Evolutionary conservation across 1,284 basidiomycete genomes (phyloP), one percentile per base, ranked within the genome.

Genomic region (Fomitopsis pinicola): DNA sequence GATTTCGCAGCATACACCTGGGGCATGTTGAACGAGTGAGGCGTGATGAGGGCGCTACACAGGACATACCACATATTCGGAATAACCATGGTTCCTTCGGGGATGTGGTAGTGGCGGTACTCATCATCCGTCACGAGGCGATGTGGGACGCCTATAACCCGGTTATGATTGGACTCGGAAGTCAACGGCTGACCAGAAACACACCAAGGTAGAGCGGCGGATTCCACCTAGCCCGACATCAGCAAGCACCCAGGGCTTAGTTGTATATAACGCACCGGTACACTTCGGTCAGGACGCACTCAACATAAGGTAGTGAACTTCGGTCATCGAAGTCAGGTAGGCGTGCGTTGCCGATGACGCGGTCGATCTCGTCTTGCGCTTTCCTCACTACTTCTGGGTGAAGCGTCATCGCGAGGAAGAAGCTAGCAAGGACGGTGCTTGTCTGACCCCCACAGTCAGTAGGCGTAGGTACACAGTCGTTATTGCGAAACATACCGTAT

Each of bases 101-200:
- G 80, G 56, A 84, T 77, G 62, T 74, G 71, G 68, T 77, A 82
- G 28, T 77, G 79, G 54, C 75, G 73, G 66, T 84, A 84, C 19
- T 75, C 71, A 67, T 84, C 82, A 58, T 82, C 80, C 63, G 80
- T 74, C 71, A 78, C 78, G 30, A 78, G 64, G 52, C 77, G 75
- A 72, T 84, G 82, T 15, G 82, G 82, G 60, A 84, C 64, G 17
- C 78, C 81, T 67, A 55, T 9, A 5, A 30, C 12, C n/a, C 4
- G 8, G 14, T 54, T 6, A 36, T 46, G 44, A 19, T 12, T 14
- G 14, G 15, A 3, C 10, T 22, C 36, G 12, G 26, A 42, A 9
- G 9, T 55, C 2, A 36, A 15, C 33, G 9, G 35, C 17, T 22
- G n/a, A 28, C 2, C 10, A 8, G 26, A n/a, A 15, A 58, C 65